Base-by-base conservation (phyloP, 73 alveolate genomes). In the Uronychia setigera region DNA sequence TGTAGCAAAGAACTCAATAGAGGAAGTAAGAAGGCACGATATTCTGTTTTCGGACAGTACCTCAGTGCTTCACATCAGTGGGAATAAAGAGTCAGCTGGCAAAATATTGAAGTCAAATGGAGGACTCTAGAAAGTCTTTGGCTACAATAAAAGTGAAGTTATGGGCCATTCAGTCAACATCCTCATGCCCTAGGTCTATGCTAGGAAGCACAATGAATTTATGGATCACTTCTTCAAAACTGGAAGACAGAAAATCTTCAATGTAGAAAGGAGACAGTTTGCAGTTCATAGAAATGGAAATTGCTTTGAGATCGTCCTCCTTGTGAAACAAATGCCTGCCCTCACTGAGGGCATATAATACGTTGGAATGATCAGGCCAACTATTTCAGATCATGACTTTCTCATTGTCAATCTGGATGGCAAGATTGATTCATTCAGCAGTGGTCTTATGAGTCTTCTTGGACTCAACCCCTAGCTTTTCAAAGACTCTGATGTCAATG, bases 291-390 rank as follows among this genome's bases (percentile, higher is more conserved):
- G 88, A 31, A 5, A 27, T 1, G 92, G 92, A 13, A 32, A 79
- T 59, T 78, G 88, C 92, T 86, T 86, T 46, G 33, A 77, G 1
- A 67, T 80, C 80, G 59, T 57, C 27, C 28, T 86, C 46, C 32
- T 79, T 29, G 74, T 86, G 5, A 79, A 79, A 32, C 74, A 86
- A 58, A 79, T 86, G 84, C 92, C 92, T 31, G 30, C 88, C 19
- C 59, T 86, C 31, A 32, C 30, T 30, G 92, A 86, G 31, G 92
- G 84, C 26, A 74, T 86, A 29, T 30, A 86, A 46, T 86, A 86
- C 76, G 92, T 86, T 1, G 92, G 92, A 31, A 86, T 86, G 92
- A 33, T 86, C 5, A 79, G 84, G 32, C 83, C 87, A 11, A 60
- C 33, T 1, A 26, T 35, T 25, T 76, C 92, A 11, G 88, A 78